These are phyloP conservation scores for Passalora sequoiae DNA, from an alignment of 2,329 filamentous ascomycete species.

Conservation along the genomic window DNA sequence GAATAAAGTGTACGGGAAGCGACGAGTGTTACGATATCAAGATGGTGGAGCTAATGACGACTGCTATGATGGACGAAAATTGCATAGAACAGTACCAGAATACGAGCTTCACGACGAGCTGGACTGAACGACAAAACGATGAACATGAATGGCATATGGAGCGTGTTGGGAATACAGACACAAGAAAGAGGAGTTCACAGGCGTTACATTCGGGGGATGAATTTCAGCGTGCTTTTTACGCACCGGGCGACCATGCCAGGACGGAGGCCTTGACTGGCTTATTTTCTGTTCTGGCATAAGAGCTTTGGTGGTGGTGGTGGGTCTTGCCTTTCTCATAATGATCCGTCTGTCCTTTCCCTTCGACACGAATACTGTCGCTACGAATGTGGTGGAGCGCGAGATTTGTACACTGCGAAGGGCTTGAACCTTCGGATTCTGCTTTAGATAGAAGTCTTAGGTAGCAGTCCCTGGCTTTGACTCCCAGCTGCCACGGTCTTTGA, in stretches of 20 bases:
- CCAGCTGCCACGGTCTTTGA: constrained; percentile 6
- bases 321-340: constrained; percentile 1
- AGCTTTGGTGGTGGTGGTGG: background rate
- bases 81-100: constrained; percentile 3
- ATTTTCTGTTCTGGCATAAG: constrained; percentile 1
- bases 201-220: constrained; percentile 6
- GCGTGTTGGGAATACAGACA: background rate
- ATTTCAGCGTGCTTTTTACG: constrained; percentile 3
- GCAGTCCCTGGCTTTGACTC: constrained; percentile 20
- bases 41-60: constrained; percentile 16
- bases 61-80: constrained; percentile 9
- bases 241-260: background rate
- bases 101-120: background rate
- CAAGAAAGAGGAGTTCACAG: constrained; percentile 2
- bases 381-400: constrained; percentile 1
- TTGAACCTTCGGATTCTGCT: background rate
- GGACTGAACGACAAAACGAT: constrained; percentile 3
- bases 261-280: constrained; percentile 8
- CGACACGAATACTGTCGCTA: constrained; percentile 1
- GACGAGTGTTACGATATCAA: constrained; percentile 13
- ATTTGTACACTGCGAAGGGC: constrained; percentile 3
- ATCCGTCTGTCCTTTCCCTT: background rate
- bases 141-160: constrained; percentile 6
- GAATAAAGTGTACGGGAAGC: constrained; percentile 5
- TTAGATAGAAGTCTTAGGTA: constrained; percentile 19